Evolutionary conservation across 2,329 filamentous ascomycete species (phyloP).

Genomic region (Epichloe coenophiala): DNA sequence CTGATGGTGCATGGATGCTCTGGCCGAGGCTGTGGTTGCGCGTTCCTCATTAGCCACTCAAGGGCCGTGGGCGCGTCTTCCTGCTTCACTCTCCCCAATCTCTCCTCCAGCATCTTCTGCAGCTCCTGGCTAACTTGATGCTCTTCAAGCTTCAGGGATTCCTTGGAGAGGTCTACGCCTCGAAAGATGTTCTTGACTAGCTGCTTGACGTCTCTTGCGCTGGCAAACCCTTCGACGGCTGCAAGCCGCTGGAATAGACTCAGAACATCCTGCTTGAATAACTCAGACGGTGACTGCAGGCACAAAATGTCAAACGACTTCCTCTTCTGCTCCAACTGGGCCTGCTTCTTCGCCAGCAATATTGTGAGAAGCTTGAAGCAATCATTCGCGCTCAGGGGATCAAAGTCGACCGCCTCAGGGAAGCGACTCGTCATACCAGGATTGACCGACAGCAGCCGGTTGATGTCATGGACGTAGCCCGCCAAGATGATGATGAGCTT

Average conservation of each 20-base stretch:
- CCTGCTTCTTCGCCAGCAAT: slow-evolving; percentile 24
- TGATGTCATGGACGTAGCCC: slow-evolving; percentile 54
- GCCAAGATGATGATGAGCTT: slow-evolving; percentile 56
- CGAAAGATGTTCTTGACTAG: slow-evolving; percentile 38
- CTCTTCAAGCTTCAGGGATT: too few relatives aligned
- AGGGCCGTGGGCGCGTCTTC: too few relatives aligned
- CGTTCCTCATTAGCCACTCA: too few relatives aligned
- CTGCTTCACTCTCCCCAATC: too few relatives aligned
- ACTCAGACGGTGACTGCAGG: slow-evolving; percentile 9
- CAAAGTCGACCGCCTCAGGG: slow-evolving; percentile 46
- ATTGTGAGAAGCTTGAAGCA: slow-evolving; percentile 23
- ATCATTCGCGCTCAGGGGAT: slow-evolving; percentile 24
- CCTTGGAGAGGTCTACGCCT: neutral
- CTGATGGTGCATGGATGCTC: too few relatives aligned
- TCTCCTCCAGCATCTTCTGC: too few relatives aligned
- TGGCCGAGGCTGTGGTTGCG: too few relatives aligned
- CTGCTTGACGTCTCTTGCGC: slow-evolving; percentile 46
- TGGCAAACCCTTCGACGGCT: slow-evolving; percentile 41
- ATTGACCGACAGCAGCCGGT: slow-evolving; percentile 46
- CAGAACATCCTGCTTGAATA: slow-evolving; percentile 9
- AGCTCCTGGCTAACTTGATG: too few relatives aligned
- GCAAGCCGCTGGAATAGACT: slow-evolving; percentile 25
- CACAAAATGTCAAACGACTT: slow-evolving; percentile 12
- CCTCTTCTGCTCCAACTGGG: slow-evolving; percentile 8
- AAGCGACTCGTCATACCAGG: slow-evolving; percentile 52